phyloP scores from a whole-genome alignment of 23 red algal genomes.

The Chondrus crispus region DNA sequence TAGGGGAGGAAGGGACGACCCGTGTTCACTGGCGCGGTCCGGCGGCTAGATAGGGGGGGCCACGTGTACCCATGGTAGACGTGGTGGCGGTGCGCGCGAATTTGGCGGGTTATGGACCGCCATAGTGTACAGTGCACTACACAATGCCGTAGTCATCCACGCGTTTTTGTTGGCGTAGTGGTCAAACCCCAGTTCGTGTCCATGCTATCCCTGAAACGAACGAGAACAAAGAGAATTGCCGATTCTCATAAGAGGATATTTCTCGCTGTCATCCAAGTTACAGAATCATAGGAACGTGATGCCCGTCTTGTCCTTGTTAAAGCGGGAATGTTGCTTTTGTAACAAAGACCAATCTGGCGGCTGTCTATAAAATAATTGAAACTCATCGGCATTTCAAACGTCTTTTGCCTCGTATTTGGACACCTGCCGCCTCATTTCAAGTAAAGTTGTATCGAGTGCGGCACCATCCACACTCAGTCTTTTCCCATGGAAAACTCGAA shows the following conservation, averaged over 20 bases:
- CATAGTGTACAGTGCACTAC: too few species aligned
- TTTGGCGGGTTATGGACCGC: too few species aligned
- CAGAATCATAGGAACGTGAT: not conserved
- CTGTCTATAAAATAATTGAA: not conserved
- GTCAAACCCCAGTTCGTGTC: not conserved
- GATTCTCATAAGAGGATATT: not conserved
- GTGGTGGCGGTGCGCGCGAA: too few species aligned
- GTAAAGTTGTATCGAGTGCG: not conserved
- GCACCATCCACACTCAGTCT: not conserved
- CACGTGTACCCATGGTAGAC: too few species aligned
- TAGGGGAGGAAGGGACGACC: too few species aligned
- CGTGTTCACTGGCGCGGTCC: too few species aligned
- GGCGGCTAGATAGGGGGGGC: too few species aligned
- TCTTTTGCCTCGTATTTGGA: not conserved
- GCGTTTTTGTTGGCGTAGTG: not conserved
- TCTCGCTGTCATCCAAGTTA: not conserved
- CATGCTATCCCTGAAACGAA: not conserved
- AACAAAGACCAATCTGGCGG: not conserved
- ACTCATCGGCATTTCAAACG: not conserved
- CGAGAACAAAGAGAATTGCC: not conserved
- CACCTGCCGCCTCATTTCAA: not conserved
- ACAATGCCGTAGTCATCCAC: not conserved
- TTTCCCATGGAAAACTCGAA: not conserved
- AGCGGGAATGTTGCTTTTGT: not conserved
- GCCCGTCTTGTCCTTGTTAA: not conserved